These are phyloP conservation scores for Aspergillus jensenii DNA, from an alignment of 2,329 filamentous ascomycete genomes.

Conservation along the genomic window DNA sequence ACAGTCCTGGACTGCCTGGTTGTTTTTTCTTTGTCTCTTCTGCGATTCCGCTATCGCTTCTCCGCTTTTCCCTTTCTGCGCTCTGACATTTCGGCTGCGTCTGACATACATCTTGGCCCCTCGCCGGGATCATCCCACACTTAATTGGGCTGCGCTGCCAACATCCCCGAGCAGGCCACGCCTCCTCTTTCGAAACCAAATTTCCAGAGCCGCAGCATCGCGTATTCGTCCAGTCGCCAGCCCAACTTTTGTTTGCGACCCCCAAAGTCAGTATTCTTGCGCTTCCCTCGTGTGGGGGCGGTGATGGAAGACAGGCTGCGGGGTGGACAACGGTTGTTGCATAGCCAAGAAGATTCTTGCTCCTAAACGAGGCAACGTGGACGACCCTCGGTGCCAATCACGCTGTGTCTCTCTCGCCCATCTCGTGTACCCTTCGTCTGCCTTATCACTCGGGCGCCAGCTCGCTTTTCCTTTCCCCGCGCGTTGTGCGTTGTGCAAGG, in stretches of 20 bases:
- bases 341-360: constrained; percentile 21
- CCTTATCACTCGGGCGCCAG: constrained; percentile 2
- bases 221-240: not conserved
- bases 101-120: constrained; percentile 2
- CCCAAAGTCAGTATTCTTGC: not conserved
- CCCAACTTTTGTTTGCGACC: not conserved
- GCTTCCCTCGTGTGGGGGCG: constrained; percentile 14
- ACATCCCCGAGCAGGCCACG: not conserved
- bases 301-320: constrained; percentile 21
- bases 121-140: not conserved
- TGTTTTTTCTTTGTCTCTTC: not conserved
- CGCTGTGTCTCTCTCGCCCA: not conserved
- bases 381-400: constrained; percentile 19
- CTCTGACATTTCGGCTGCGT: not conserved
- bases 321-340: constrained; percentile 21
- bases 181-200: not conserved
- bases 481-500: constrained; percentile 13
- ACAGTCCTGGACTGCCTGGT: not conserved
- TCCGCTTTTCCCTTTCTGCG: constrained; percentile 10
- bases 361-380: constrained; percentile 23
- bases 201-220: constrained; percentile 7
- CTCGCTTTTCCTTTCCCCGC: constrained; percentile 3
- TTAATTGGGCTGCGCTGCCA: not conserved
- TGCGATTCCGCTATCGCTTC: not conserved
- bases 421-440: constrained; percentile 3